Conservation (phyloP, 148 eudicot genomes). For the Camellia japonica region DNA sequence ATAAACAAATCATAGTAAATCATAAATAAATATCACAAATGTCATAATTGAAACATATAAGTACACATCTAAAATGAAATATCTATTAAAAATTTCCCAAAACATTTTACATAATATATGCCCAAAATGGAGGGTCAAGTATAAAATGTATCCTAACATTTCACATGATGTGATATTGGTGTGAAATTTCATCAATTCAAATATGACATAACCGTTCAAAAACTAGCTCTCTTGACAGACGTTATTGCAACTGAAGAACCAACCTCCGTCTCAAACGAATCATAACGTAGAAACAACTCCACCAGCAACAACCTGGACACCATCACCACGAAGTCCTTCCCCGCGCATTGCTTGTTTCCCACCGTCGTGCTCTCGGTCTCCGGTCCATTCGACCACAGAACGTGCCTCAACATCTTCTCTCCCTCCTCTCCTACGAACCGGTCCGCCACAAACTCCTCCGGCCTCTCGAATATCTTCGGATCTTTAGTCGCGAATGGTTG, state of each 20-base stretch:
- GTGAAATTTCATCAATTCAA: no score
- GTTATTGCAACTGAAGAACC: conserved; percentile 51
- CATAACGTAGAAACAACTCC: conserved; percentile 70
- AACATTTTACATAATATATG: no score
- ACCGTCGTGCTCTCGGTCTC: conserved; percentile 55
- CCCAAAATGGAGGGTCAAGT: no score
- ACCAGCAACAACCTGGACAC: conserved; percentile 64
- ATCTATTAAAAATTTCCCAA: no score
- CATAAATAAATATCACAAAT: no score
- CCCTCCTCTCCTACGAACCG: conserved; percentile 73
- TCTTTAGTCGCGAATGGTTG: conserved; percentile 89
- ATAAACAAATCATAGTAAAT: no score
- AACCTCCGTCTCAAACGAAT: conserved; percentile 81
- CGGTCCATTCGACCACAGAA: conserved; percentile 89
- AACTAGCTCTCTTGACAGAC: conserved; percentile 66
- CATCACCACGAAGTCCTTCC: conserved; percentile 85
- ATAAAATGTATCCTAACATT: no score
- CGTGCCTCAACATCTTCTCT: conserved; percentile 56
- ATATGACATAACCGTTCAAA: conserved; percentile 14
- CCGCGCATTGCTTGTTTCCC: conserved; percentile 87
- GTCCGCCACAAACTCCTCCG: conserved; percentile 76
- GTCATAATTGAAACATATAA: no score
- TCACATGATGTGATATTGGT: no score
- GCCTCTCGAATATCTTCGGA: conserved; percentile 59
- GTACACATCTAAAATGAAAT: no score